Conservation (phyloP, 2,329 filamentous ascomycete species). For the Aspergillus awamori region DNA sequence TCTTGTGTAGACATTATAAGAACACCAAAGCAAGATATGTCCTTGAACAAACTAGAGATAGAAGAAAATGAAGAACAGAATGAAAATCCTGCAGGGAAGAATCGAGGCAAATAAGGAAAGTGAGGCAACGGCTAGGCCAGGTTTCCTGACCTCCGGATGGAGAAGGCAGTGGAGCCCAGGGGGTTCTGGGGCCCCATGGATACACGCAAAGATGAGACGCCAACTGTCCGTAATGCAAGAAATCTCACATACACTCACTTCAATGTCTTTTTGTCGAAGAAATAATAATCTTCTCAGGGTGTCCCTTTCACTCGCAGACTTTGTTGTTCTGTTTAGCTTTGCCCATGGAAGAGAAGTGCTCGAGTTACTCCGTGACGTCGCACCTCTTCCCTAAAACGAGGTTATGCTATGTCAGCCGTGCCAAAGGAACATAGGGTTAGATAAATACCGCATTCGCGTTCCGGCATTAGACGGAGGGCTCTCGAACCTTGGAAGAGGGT, state of each 20-base stretch:
- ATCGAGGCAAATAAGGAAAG: not conserved
- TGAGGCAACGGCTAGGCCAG: not conserved
- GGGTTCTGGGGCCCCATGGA: not conserved
- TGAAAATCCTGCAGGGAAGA: not conserved
- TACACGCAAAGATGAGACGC: not conserved
- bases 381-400: too few species aligned
- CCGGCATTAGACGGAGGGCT: too few species aligned
- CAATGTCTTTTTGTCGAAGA: too few species aligned
- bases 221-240: not conserved
- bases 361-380: too few species aligned
- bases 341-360: too few species aligned
- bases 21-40: not conserved
- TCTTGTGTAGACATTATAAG: not conserved
- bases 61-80: not conserved
- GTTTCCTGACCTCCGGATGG: not conserved
- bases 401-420: too few species aligned
- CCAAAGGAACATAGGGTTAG: too few species aligned
- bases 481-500: too few species aligned
- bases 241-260: not conserved
- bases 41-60: not conserved
- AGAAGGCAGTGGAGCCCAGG: not conserved
- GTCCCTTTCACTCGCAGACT: too few species aligned
- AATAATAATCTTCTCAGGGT: too few species aligned
- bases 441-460: too few species aligned
- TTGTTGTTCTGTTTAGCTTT: too few species aligned